phyloP scores from a whole-genome alignment of 192 early-diverging fungal species.

The Obelidium mucronatum region DNA sequence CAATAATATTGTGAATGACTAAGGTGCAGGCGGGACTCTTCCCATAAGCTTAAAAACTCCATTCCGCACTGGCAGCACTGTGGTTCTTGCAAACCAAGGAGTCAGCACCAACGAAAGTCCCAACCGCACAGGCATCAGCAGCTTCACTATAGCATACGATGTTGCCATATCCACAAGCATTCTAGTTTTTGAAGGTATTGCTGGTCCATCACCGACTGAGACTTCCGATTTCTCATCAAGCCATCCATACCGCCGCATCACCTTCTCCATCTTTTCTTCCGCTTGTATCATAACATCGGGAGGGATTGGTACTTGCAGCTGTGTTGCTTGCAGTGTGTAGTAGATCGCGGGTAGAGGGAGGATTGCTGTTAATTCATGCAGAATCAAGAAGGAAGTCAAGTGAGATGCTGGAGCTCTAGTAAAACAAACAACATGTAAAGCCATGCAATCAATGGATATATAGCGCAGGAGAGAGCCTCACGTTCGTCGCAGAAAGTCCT shows the following conservation, averaged over 20 bases:
- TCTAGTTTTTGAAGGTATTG: not conserved
- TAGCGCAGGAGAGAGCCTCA: no score
- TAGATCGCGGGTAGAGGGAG: constrained; percentile 80
- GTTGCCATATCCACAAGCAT: constrained; percentile 77
- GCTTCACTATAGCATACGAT: constrained; percentile 85
- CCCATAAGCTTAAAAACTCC: not conserved
- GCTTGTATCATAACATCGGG: constrained; percentile 63
- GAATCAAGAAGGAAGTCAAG: constrained; percentile 72
- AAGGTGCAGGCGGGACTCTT: not conserved
- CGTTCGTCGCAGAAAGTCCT: no score
- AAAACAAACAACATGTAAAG: no score
- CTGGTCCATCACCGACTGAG: not conserved
- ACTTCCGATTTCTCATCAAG: constrained; percentile 22
- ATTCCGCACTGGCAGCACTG: not conserved
- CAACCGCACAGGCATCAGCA: constrained; percentile 71
- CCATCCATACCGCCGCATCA: constrained; percentile 67
- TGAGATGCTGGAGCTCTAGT: constrained; percentile 49
- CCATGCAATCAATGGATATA: no score
- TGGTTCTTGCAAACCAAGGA: constrained; percentile 59
- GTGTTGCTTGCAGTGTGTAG: constrained; percentile 61
- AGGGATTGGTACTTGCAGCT: constrained; percentile 71
- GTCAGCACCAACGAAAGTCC: constrained; percentile 51
- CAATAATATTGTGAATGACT: no score
- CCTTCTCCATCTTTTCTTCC: constrained; percentile 50
- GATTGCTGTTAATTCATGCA: constrained; percentile 91